Percentiles rank a stretch among this genome's conserved stretches.
phyloP scores from a whole-genome alignment of 495 filamentous ascomycete genomes.

The Parmelia sp. region DNA sequence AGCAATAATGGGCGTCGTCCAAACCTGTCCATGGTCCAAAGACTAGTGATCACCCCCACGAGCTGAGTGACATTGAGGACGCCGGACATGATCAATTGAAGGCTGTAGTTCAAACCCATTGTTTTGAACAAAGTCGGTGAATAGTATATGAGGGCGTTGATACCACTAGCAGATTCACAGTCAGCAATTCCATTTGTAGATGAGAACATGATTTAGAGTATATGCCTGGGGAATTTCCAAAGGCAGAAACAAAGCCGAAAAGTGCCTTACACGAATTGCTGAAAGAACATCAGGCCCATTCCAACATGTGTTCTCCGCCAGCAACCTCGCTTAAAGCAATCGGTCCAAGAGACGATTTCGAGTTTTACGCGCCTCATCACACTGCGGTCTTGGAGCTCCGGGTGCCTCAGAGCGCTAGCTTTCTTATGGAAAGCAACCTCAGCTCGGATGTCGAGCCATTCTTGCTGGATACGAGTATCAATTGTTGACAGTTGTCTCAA shows the following conservation, averaged over 20 bases:
- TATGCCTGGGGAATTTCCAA: too few species aligned
- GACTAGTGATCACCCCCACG: slow-evolving; percentile 40
- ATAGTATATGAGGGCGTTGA: slow-evolving; percentile 49
- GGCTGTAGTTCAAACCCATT: slow-evolving; percentile 49
- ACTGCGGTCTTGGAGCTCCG: slow-evolving; percentile 35
- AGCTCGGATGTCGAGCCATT: slow-evolving; percentile 47
- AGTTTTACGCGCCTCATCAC: slow-evolving; percentile 32
- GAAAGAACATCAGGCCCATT: slow-evolving; percentile 50
- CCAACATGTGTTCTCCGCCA: slow-evolving; percentile 53
- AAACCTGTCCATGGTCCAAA: slow-evolving; percentile 47
- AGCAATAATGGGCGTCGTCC: slow-evolving; percentile 44
- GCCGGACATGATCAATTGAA: slow-evolving; percentile 55
- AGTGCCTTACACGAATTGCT: slow-evolving; percentile 38
- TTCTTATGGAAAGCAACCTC: slow-evolving; percentile 47
- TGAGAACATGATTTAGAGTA: too few species aligned
- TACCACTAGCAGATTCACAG: too few species aligned
- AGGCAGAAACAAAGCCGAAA: too few species aligned
- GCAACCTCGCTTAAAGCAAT: slow-evolving; percentile 45
- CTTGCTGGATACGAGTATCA: slow-evolving; percentile 42
- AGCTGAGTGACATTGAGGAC: slow-evolving; percentile 52
- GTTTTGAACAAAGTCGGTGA: slow-evolving; percentile 51
- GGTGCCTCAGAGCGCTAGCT: slow-evolving; percentile 41
- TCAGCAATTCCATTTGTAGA: too few species aligned
- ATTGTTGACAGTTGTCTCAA: slow-evolving; percentile 39
- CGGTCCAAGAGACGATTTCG: slow-evolving; percentile 43